These are phyloP conservation scores for Polygonum maritimum DNA, from an alignment of 148 eudicot genomes.

Conservation along the genomic window DNA sequence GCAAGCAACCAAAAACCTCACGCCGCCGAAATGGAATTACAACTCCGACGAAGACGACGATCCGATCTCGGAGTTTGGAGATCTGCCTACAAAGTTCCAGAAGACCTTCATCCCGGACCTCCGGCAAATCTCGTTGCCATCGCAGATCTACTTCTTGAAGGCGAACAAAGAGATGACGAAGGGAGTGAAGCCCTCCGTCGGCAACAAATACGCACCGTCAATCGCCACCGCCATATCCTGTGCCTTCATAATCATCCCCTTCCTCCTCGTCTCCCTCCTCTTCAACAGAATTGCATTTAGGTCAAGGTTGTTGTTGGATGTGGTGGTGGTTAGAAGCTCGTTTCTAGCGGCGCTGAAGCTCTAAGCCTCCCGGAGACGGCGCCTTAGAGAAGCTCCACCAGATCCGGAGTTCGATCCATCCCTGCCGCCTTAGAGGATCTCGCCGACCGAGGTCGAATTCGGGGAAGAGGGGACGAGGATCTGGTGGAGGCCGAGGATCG, in stretches of 20 bases:
- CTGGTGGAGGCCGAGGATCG: no score
- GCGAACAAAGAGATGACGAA: slow-evolving; percentile 61
- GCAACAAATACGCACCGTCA: slow-evolving; percentile 53
- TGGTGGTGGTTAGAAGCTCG: no score
- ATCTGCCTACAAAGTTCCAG: slow-evolving; percentile 69
- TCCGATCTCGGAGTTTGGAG: slow-evolving; percentile 52
- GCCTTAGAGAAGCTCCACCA: no score
- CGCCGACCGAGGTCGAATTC: no score
- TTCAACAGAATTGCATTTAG: slow-evolving; percentile 30
- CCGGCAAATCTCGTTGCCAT: slow-evolving; percentile 54
- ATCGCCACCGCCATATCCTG: slow-evolving; percentile 47
- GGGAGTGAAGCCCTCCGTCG: slow-evolving; percentile 64
- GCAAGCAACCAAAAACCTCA: slow-evolving; percentile 19
- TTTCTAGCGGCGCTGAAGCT: no score
- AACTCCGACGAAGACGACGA: slow-evolving; percentile 36
- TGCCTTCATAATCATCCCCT: slow-evolving; percentile 57
- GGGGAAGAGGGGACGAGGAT: no score
- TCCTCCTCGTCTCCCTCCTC: slow-evolving; percentile 58
- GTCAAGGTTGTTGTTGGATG: no score
- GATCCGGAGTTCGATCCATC: no score
- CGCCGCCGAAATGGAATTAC: slow-evolving; percentile 30
- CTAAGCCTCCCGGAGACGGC: no score
- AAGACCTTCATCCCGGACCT: slow-evolving; percentile 75
- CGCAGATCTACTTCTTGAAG: slow-evolving; percentile 43
- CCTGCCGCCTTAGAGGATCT: no score